Evolutionary conservation across 768 basidiomycete genomes (phyloP).

Genomic region (Suillus weaverae): DNA sequence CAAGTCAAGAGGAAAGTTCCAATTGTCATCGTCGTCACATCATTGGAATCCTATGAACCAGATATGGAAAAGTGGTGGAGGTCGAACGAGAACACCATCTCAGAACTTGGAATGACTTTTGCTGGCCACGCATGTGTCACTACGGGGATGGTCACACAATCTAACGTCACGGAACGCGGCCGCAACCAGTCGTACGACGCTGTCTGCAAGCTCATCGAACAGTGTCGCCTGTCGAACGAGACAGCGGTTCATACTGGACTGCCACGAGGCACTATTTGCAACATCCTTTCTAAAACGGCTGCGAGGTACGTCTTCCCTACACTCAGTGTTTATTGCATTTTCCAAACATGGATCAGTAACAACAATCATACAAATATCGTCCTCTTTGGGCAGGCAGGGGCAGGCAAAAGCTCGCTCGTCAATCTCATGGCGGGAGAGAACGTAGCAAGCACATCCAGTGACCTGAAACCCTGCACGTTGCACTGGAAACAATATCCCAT

Average conservation of each 20-base stretch:
- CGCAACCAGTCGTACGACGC: slow-evolving; percentile 34
- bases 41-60: slow-evolving; percentile 31
- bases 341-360: too few species aligned
- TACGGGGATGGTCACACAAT: too few species aligned
- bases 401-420: slow-evolving; percentile 33
- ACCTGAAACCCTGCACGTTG: slow-evolving; percentile 39
- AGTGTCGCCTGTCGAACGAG: slow-evolving; percentile 22
- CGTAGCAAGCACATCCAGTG: slow-evolving; percentile 26
- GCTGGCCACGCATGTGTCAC: neutral
- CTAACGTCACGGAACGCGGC: too few species aligned
- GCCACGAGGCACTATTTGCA: slow-evolving; percentile 14
- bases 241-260: slow-evolving; percentile 29
- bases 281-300: too few species aligned
- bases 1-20: slow-evolving; percentile 38
- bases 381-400: slow-evolving; percentile 42
- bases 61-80: slow-evolving; percentile 40
- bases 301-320: neutral
- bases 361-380: slow-evolving; percentile 33
- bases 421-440: slow-evolving; percentile 29
- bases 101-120: neutral
- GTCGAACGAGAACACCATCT: slow-evolving; percentile 11
- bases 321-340: too few species aligned
- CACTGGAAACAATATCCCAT: slow-evolving; percentile 27
- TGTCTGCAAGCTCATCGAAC: slow-evolving; percentile 40
- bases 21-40: slow-evolving; percentile 39